phyloP scores from a whole-genome alignment of 1,284 basidiomycete genomes.

The Chiua sp. region DNA sequence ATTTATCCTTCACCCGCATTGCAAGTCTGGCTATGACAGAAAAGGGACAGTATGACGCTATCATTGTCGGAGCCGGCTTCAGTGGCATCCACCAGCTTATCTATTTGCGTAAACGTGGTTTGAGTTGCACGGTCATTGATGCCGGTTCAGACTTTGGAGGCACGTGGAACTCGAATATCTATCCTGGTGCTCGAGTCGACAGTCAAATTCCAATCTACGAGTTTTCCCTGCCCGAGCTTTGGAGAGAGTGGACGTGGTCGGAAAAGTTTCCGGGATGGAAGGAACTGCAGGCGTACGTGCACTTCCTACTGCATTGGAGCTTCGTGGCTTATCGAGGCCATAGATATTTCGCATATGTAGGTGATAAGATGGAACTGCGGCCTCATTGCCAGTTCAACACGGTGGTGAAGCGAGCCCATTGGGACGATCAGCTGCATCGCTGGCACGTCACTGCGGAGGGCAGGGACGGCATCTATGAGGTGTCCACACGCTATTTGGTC shows the following conservation, averaged over 20 bases:
- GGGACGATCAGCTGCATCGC: constrained; percentile 19
- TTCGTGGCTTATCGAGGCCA: too few relatives aligned
- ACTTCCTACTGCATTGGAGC: background rate
- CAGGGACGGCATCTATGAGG: constrained; percentile 6
- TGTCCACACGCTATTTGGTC: constrained; percentile 11
- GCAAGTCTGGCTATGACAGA: background rate
- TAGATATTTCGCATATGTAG: constrained; percentile 24
- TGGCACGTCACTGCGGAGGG: constrained; percentile 19
- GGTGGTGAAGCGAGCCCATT: constrained; percentile 16
- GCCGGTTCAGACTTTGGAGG: constrained; percentile 24
- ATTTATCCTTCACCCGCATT: too few relatives aligned
- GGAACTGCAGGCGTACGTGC: constrained; percentile 16
- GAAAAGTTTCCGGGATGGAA: constrained; percentile 19
- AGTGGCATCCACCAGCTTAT: constrained; percentile 19
- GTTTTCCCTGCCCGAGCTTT: constrained; percentile 18
- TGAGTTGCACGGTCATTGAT: constrained; percentile 19
- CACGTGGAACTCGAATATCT: constrained; percentile 11
- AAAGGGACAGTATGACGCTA: constrained; percentile 14
- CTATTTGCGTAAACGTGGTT: constrained; percentile 14
- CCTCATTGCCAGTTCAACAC: constrained; percentile 18
- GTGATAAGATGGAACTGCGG: constrained; percentile 19
- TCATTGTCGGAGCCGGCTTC: constrained; percentile 26
- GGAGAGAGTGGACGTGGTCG: constrained; percentile 27
- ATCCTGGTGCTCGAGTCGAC: constrained; percentile 7
- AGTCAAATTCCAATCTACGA: constrained; percentile 21